Evolutionary conservation across 352 stramenopile species (phyloP).

Genomic region (Phytophthora melonis): DNA sequence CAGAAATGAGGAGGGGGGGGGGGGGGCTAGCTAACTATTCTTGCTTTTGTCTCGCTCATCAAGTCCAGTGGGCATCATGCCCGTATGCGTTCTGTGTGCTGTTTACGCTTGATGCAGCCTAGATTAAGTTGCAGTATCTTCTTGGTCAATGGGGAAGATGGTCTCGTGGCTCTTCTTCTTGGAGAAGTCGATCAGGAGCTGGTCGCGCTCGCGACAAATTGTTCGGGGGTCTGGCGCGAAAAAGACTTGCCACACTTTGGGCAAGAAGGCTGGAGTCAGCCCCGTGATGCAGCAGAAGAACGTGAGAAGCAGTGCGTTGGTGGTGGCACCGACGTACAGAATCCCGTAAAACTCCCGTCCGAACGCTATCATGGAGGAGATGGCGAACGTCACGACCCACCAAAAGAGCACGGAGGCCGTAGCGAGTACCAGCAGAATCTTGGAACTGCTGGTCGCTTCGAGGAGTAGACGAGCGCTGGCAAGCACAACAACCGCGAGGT

Average conservation of each 20-base stretch:
- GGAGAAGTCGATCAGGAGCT: slow-evolving; percentile 29
- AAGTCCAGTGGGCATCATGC: background rate
- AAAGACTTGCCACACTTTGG: slow-evolving; percentile 45
- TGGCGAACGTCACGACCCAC: slow-evolving; percentile 57
- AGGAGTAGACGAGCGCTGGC: slow-evolving; percentile 60
- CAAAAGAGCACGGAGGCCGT: slow-evolving; percentile 52
- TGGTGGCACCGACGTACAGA: slow-evolving; percentile 49
- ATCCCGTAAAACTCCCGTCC: slow-evolving; percentile 73
- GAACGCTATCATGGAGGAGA: slow-evolving; percentile 64
- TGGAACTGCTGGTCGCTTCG: slow-evolving; percentile 48
- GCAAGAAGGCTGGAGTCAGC: slow-evolving; percentile 41
- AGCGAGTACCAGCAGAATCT: slow-evolving; percentile 44
- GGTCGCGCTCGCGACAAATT: slow-evolving; percentile 63
- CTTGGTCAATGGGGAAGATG: slow-evolving; percentile 52
- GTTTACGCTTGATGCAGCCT: background rate
- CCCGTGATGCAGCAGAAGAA: slow-evolving; percentile 45
- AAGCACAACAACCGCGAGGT: slow-evolving; percentile 69
- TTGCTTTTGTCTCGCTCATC: background rate
- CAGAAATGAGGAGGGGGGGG: too few species aligned
- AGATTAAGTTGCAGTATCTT: slow-evolving; percentile 12
- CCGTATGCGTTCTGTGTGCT: background rate
- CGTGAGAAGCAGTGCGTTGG: slow-evolving; percentile 49
- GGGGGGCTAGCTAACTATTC: background rate
- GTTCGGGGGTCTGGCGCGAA: slow-evolving; percentile 51
- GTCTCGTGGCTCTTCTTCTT: slow-evolving; percentile 42